Percentiles rank a stretch among this genome's conserved stretches.
phyloP scores from a whole-genome alignment of 192 early-diverging fungal genomes.

The Geranomyces variabilis region DNA sequence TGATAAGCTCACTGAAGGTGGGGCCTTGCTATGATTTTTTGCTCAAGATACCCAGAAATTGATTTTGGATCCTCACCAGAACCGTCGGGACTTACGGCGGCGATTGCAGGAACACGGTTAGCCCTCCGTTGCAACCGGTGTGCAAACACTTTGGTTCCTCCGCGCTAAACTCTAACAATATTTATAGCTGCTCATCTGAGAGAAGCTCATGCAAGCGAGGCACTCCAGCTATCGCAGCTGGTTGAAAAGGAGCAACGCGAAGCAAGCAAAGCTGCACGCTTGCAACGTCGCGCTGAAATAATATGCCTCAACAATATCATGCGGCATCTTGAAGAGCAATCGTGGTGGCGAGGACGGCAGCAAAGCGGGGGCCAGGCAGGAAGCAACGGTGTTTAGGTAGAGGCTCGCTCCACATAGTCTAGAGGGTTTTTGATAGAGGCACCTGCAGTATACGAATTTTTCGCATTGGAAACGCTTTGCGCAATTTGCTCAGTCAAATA shows the following conservation, averaged over 20 bases:
- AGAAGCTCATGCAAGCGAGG: not conserved
- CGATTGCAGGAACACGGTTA: constrained; percentile 14
- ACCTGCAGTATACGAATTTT: no score
- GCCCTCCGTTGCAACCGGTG: not conserved
- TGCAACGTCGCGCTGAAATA: constrained; percentile 20
- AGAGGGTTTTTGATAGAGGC: no score
- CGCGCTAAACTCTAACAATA: no score
- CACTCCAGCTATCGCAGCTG: not conserved
- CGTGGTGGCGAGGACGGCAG: not conserved
- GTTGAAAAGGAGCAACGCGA: not conserved
- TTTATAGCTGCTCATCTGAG: not conserved
- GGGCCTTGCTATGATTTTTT: no score
- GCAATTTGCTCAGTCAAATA: no score
- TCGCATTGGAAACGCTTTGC: no score
- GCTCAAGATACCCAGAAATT: no score
- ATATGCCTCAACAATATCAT: constrained; percentile 15
- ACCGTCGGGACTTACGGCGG: constrained; percentile 1
- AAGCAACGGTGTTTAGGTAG: not conserved
- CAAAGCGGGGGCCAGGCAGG: not conserved
- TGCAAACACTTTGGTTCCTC: no score
- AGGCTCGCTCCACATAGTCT: no score
- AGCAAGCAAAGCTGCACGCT: not conserved
- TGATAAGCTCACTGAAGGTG: constrained; percentile 12
- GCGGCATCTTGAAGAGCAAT: constrained; percentile 17
- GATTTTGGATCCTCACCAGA: not conserved